Percentiles rank a stretch among this genome's conserved stretches.
phyloP scores from a whole-genome alignment of 2,329 filamentous ascomycete genomes.

The Nemania diffusa region DNA sequence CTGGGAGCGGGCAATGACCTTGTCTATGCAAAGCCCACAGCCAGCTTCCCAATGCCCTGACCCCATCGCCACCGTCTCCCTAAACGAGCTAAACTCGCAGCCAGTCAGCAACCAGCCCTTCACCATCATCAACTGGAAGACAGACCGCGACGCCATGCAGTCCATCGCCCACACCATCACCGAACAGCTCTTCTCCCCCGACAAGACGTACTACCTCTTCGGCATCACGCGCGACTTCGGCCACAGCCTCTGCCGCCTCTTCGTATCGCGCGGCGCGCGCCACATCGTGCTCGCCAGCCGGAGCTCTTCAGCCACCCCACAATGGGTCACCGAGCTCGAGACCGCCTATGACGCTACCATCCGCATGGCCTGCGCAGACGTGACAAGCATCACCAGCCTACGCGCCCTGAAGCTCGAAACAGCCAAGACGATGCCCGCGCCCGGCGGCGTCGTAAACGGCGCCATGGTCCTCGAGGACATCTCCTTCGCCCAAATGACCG shows the following conservation, averaged over 20 bases:
- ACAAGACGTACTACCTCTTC: constrained; percentile 54
- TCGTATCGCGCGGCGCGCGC: constrained; percentile 52
- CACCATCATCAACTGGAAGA: constrained; percentile 54
- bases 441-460: constrained; percentile 56
- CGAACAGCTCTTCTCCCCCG: constrained; percentile 44
- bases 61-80: constrained; percentile 34
- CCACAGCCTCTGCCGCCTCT: constrained; percentile 55
- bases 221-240: constrained; percentile 58
- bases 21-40: constrained; percentile 23
- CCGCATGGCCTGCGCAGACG: constrained; percentile 44
- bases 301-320: constrained; percentile 45
- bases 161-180: constrained; percentile 42
- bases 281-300: constrained; percentile 56
- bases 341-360: constrained; percentile 33
- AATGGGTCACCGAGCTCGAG: constrained; percentile 50
- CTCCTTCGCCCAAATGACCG: constrained; percentile 55
- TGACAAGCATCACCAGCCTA: constrained; percentile 46
- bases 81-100: constrained; percentile 43
- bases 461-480: constrained; percentile 59
- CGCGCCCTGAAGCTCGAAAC: constrained; percentile 43
- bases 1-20: constrained; percentile 41
- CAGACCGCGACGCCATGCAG: constrained; percentile 45
- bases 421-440: constrained; percentile 42
- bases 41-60: not conserved
- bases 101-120: constrained; percentile 38